Percentiles rank a stretch among this genome's conserved stretches.
Evolutionary conservation across 805 yeast genomes (phyloP).

Genomic region (Schizosaccharomyces japonicus): DNA sequence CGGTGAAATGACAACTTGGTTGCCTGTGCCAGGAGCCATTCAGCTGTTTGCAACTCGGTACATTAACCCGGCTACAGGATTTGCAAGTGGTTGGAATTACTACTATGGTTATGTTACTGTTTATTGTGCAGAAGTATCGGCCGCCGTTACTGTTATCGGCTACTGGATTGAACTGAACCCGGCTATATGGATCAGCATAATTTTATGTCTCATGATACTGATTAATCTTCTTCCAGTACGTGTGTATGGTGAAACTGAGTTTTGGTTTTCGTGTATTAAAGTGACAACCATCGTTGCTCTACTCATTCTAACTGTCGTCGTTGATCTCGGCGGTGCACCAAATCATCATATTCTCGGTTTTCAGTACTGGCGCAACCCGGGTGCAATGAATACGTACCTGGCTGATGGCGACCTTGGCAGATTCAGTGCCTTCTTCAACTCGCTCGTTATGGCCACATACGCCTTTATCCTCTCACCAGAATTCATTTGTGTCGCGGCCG

Average conservation of each 20-base stretch:
- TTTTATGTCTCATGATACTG: constrained; percentile 26
- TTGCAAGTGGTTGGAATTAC: constrained; percentile 52
- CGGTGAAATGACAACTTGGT: constrained; percentile 41
- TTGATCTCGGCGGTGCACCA: constrained; percentile 36
- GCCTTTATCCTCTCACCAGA: constrained; percentile 52
- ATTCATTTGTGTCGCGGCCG: constrained; percentile 51
- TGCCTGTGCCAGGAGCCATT: constrained; percentile 40
- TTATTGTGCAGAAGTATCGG: constrained; percentile 42
- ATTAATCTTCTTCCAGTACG: constrained; percentile 33
- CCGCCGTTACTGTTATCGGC: constrained; percentile 32
- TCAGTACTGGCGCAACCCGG: constrained; percentile 37
- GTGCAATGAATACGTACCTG: constrained; percentile 32
- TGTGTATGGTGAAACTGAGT: constrained; percentile 48
- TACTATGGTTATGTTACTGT: constrained; percentile 40
- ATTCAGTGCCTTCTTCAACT: constrained; percentile 51
- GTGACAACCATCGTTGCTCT: constrained; percentile 35
- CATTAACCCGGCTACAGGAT: constrained; percentile 44
- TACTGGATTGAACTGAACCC: constrained; percentile 25
- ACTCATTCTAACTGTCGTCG: constrained; percentile 33
- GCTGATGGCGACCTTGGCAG: constrained; percentile 19
- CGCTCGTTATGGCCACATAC: constrained; percentile 57
- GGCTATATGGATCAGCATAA: constrained; percentile 36
- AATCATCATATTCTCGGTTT: constrained; percentile 34
- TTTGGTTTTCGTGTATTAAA: constrained; percentile 33
- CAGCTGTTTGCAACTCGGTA: constrained; percentile 37